Evolutionary conservation across 148 eudicot species (phyloP), one percentile per base, ranked within the genome.

Genomic region (Talinum fruticosum): DNA sequence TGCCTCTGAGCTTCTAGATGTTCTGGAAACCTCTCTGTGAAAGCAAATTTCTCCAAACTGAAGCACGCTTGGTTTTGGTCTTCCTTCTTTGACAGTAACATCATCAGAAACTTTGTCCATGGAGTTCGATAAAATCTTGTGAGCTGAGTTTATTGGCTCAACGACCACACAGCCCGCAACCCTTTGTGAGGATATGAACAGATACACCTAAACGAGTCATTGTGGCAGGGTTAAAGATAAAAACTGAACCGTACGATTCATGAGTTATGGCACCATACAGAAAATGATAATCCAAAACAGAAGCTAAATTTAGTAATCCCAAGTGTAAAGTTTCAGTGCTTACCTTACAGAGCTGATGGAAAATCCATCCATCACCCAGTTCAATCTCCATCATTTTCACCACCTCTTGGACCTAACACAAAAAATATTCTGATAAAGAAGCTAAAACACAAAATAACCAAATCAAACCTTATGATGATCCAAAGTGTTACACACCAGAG

Each of bases 361-460:
- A 87, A 66, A 95, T 87, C 96, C 99, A 95, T 69, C 90, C 99
- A 62, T 91, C 99, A 45, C 97, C 96, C 24, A 95, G 97, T 64
- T 95, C 94, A 82, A 85, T 86, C 86, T 95, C 99, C 97, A 95
- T 89, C 88, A 89, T 85, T 72, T 89, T 87, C 66, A 95, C 87
- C 74, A 91, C 93, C 79, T 93, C 96, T 78, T 85, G 87, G 80
- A 91, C 90, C 99, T 95, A 36, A 61, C 67, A 78, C 35, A 34
- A 28, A 14, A 74, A 28, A 1, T 13, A 0, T 15, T 32, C 73
- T 12, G 28, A 47, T 10, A 30, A 18, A 29, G 19, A 61, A 51
- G 45, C 64, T 19, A 74, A 33, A 28, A 66, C n/a, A 23, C 15
- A 5, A 54, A 66, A 15, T 62, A 57, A 65, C 15, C 53, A 78